A percentile compares a stretch with the other conserved stretches of the same genome.
These are phyloP conservation scores for Nannochloris sp. DNA, from an alignment of 139 green algal genomes.

Conservation along the genomic window DNA sequence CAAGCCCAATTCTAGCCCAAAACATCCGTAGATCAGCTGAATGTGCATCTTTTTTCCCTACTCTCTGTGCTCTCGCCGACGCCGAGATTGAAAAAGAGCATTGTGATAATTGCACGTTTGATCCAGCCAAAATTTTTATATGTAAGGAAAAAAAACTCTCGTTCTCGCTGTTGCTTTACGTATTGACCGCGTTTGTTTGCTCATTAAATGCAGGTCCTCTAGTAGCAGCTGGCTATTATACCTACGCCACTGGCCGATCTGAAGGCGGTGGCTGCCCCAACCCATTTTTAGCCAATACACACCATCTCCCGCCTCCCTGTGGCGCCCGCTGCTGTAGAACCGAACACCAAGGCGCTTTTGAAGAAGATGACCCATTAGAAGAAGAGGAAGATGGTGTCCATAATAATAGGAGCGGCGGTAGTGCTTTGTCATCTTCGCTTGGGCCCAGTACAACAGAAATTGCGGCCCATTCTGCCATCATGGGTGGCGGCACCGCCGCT, in stretches of 20 bases:
- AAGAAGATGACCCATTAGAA: not conserved
- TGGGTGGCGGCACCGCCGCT: not conserved
- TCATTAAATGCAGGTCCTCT: too few relatives aligned
- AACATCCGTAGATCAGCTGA: too few relatives aligned
- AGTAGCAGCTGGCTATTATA: conserved; percentile 3
- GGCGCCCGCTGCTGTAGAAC: conserved; percentile 1
- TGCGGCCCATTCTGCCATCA: not conserved
- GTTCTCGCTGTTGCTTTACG: too few relatives aligned
- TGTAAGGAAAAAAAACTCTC: too few relatives aligned
- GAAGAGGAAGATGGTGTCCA: too few relatives aligned
- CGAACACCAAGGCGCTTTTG: conserved; percentile 2
- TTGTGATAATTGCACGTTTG: conserved; percentile 1
- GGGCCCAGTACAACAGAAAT: not conserved
- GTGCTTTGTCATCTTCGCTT: too few relatives aligned
- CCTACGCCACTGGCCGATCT: conserved; percentile 1
- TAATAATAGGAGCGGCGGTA: too few relatives aligned
- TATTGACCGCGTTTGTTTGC: too few relatives aligned
- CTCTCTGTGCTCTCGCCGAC: conserved; percentile 1
- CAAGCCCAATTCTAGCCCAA: too few relatives aligned
- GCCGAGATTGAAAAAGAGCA: not conserved
- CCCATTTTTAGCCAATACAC: not conserved
- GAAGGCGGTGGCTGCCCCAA: conserved; percentile 3
- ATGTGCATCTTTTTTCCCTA: not conserved
- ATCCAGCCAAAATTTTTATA: not conserved
- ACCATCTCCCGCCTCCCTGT: not conserved